Evolutionary conservation across 2,329 filamentous ascomycete species (phyloP), one percentile per base, ranked within the genome.

Genomic region (Xylaria digitata): DNA sequence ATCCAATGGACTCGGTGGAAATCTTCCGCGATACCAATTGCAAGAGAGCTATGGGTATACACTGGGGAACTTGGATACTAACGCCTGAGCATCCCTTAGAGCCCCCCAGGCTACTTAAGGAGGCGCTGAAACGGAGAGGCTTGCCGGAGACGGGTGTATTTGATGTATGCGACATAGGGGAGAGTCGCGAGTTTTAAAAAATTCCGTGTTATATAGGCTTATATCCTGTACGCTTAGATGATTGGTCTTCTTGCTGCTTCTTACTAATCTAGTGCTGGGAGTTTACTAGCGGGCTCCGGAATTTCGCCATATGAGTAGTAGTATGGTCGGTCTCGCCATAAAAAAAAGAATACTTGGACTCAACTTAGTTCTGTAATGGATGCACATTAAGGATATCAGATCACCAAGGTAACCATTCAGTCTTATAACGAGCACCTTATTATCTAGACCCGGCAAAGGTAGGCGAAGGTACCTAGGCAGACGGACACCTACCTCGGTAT

Each of bases 61-160:
- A 97, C 77, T 97, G 94, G 94, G 94, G 94, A 2, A 90, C 92
- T 0, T 97, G 94, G 93, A 90, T 92, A 0, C 80, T 97, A 72
- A 97, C 94, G 0, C 85, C 88, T 67, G 95, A 98, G 79, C 91
- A 94, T 66, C 91, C 97, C 1, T 78, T 94, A 63, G 94, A 97
- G 80, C 95, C 95, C 52, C 93, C 94, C 1, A 81, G 78, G 77
- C 80, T 92, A 77, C 80, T 97, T 68, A 90, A 85, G 78, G 84
- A 92, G 76, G 94, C 94, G 2, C 79, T 97, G 76, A 85, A 82
- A 73, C 86, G 84, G 74, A 89, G 89, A 73, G 88, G 87, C 0
- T 76, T 96, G 0, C 82, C 86, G 0, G 91, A 94, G 78, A 86
- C 84, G 52, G 93, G 92, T 0, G 82, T 92, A 0, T 96, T 96